phyloP scores from a whole-genome alignment of 164 flowering plant genomes.

The Hamamelis virginiana region DNA sequence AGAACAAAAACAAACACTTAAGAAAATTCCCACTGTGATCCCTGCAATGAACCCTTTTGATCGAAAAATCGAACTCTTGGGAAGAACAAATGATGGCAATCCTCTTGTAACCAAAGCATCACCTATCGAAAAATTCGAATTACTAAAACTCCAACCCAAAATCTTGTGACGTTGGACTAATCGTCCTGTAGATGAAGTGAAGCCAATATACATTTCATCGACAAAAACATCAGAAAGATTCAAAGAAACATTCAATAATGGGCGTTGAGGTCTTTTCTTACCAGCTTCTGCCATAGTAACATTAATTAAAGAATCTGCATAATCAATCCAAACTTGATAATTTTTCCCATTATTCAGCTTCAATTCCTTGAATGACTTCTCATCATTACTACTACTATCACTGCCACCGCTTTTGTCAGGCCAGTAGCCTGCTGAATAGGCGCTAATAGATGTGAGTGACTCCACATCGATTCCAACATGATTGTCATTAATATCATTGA shows the following conservation, averaged over 20 bases:
- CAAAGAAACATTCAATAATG: slow-evolving; percentile 32
- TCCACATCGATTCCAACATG: slow-evolving; percentile 63
- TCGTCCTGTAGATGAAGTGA: slow-evolving; percentile 48
- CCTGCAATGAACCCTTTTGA: slow-evolving; percentile 46
- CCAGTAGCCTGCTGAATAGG: slow-evolving; percentile 56
- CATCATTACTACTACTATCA: not conserved
- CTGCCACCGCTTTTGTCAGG: not conserved
- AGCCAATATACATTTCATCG: slow-evolving; percentile 76
- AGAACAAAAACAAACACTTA: slow-evolving; percentile 9
- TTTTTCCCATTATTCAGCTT: slow-evolving; percentile 53
- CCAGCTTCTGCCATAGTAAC: slow-evolving; percentile 62
- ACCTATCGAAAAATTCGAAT: slow-evolving; percentile 35
- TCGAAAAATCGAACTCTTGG: slow-evolving; percentile 21
- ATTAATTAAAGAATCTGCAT: slow-evolving; percentile 33
- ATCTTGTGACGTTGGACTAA: slow-evolving; percentile 51
- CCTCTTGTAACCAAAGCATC: slow-evolving; percentile 39
- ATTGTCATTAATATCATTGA: slow-evolving; percentile 43
- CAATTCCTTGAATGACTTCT: slow-evolving; percentile 30
- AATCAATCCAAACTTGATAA: slow-evolving; percentile 75
- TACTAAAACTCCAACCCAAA: slow-evolving; percentile 68
- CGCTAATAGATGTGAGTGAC: slow-evolving; percentile 36
- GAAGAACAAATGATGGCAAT: slow-evolving; percentile 54
- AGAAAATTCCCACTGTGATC: slow-evolving; percentile 26
- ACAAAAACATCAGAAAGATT: slow-evolving; percentile 49
- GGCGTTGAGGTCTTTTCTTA: slow-evolving; percentile 31